Evolutionary conservation across 2,329 filamentous ascomycete genomes (phyloP).

Genomic region (Penicillium sp.): DNA sequence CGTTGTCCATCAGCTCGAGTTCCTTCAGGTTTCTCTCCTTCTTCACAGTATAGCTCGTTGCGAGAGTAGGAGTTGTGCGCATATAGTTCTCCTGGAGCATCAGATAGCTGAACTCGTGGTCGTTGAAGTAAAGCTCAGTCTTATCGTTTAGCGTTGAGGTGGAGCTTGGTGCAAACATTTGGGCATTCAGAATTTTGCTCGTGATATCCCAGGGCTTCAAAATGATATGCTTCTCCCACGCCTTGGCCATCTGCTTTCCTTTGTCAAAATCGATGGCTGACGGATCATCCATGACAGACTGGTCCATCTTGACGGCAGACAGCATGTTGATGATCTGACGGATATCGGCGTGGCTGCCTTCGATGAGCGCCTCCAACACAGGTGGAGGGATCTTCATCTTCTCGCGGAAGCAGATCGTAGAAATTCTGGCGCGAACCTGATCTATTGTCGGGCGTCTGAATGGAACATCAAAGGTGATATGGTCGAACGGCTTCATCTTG

Average conservation of each 20-base stretch:
- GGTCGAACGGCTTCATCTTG: slow-evolving; percentile 98
- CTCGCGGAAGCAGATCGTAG: slow-evolving; percentile 93
- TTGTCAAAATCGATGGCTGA: slow-evolving; percentile 78
- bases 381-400: slow-evolving; percentile 78
- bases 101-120: slow-evolving; percentile 94
- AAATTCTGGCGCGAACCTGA: slow-evolving; percentile 86
- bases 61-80: slow-evolving; percentile 71
- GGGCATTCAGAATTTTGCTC: slow-evolving; percentile 83
- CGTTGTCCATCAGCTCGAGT: slow-evolving; percentile 83
- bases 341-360: slow-evolving; percentile 94
- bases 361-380: slow-evolving; percentile 90
- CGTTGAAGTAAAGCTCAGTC: slow-evolving; percentile 98
- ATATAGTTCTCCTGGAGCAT: slow-evolving; percentile 99
- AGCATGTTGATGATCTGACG: slow-evolving; percentile 99
- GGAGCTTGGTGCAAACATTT: slow-evolving; percentile 80
- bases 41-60: slow-evolving; percentile 63
- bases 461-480: slow-evolving; percentile 77
- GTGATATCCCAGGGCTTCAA: slow-evolving; percentile 98
- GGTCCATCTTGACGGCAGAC: slow-evolving; percentile 87
- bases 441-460: slow-evolving; percentile 90
- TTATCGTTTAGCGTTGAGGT: slow-evolving; percentile 93
- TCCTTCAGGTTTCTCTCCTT: slow-evolving; percentile 75
- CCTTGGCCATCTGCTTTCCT: slow-evolving; percentile 91
- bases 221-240: slow-evolving; percentile 97
- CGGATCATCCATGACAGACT: slow-evolving; percentile 75